Base-by-base conservation (phyloP, 2,329 filamentous ascomycete species). In the Pseudogymnoascus sp. region DNA sequence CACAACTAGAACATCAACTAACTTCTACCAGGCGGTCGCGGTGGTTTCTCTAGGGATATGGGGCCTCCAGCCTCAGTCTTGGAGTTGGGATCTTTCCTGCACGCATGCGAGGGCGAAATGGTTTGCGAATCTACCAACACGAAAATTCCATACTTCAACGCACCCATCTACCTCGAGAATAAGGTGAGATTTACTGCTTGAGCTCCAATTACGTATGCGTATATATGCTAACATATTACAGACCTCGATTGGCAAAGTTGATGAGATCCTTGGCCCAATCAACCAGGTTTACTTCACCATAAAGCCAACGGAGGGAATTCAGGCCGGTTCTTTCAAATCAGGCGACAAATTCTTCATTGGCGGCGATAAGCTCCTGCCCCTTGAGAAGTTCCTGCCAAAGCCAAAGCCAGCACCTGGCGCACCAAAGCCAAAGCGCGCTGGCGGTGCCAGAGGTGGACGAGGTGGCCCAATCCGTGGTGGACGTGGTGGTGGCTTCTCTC, bases 221-320 rank as follows among this genome's bases (percentile, higher is more conserved):
- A 21, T 46, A 40, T 62, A 43, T 63, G 31, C 65, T 68, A 60
- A 68, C 62, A 60, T 16, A 46, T 56, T 36, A 38, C 69, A 88
- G 88, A 93, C 90, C 53, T 82, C 89, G 66, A 86, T 99, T 76
- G 95, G 95, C 77, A 97, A 97, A 80, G 90, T 99, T 75, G 95
- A 99, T 80, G 95, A 99, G 80, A 90, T 99, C 69, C 88, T 99
- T 70, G 95, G 95, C 64, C 93, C 95, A 67, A 90, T 99, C 78
- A 97, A 96, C 83, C 89, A 97, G 78, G 91, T 97, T 72, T 96
- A 89, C 82, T 99, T 99, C 83, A 97, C 93, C 72, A 89, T 99
- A 78, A 97, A 97, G 81, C 93, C 93, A 62, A 88, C 91, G 75
- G 93, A 97, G 76, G 95, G 95, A 71, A 97, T 99, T 76, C 90